Base-by-base conservation (phyloP, 2,329 filamentous ascomycete genomes). In the Claviceps monticola region DNA sequence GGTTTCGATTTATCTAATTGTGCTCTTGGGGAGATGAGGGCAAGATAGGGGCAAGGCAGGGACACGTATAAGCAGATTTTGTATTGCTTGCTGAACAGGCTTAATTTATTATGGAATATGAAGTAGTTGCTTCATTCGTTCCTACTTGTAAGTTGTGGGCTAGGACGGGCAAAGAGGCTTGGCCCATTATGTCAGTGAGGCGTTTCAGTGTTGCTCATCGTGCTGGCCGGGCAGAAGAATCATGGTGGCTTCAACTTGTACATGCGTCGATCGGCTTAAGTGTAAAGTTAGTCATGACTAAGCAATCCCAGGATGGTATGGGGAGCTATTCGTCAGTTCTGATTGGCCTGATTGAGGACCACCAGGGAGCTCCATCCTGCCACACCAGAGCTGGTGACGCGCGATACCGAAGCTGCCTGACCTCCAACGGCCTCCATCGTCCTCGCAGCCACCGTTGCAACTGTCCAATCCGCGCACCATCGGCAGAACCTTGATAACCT, bases 401-500 rank as follows among this genome's bases (percentile, higher is more conserved):
- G 67, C 68, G 68, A 66, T 62, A 63, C 59, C 57, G 61, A 62
- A 71, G 69, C 68, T 71, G 69, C 69, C 69, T 71, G 68, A 67
- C 61, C 53, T 43, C 34, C 45, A 46, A 46, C 49, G 23, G 17
- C 48, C 29, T 51, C 39, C 19, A 49, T 52, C 51, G 3, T 29
- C 26, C 26, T 29, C 26, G 26, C 26, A 29, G 26, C 26, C 26
- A 29, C 26, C 26, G 26, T 29, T 29, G 26, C 26, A 29, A 29
- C 26, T 9, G 8, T 29, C 26, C 8, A 29, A 29, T 9, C 26
- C 8, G 3, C 26, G 26, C 26, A 29, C 8, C 26, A 29, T 29
- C 26, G 26, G 26, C 26, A 29, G 26, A 9, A 29, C 26, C 26
- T 29, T 2, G 26, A 29, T 8, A 29, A 11, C 3, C 26, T 4